These are phyloP conservation scores for Stenogyne calaminthoides DNA, from an alignment of 305 asterid species.

Conservation along the genomic window DNA sequence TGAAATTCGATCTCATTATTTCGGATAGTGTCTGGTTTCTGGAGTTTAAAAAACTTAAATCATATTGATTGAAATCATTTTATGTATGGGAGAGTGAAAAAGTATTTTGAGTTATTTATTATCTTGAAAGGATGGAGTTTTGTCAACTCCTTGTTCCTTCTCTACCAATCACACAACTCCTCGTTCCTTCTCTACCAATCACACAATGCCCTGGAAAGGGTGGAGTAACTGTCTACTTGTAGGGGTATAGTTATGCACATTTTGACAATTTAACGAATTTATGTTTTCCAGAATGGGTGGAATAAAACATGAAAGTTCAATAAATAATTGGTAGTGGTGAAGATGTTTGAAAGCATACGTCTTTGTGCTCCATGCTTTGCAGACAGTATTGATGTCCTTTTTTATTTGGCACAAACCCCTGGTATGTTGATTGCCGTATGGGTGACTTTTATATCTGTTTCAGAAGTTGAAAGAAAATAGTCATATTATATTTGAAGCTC, in stretches of 20 bases:
- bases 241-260: not conserved
- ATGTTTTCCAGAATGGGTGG: not conserved
- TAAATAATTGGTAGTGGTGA: not conserved
- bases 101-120: not conserved
- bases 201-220: not conserved
- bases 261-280: not conserved
- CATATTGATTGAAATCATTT: not conserved
- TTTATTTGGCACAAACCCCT: not conserved
- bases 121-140: not conserved
- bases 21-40: slow-evolving; percentile 4
- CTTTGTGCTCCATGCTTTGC: not conserved
- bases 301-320: not conserved
- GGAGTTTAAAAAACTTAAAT: not conserved
- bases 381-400: not conserved
- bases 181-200: not conserved
- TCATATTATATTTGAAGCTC: not conserved
- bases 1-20: not conserved
- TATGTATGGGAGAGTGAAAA: not conserved
- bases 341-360: not conserved
- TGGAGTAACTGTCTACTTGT: not conserved
- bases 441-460: not conserved
- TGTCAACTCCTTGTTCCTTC: not conserved
- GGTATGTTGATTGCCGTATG: not conserved
- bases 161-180: too few species aligned
- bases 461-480: not conserved